Conservation (phyloP, 352 stramenopile genomes). For the Aphanomyces invadans region DNA sequence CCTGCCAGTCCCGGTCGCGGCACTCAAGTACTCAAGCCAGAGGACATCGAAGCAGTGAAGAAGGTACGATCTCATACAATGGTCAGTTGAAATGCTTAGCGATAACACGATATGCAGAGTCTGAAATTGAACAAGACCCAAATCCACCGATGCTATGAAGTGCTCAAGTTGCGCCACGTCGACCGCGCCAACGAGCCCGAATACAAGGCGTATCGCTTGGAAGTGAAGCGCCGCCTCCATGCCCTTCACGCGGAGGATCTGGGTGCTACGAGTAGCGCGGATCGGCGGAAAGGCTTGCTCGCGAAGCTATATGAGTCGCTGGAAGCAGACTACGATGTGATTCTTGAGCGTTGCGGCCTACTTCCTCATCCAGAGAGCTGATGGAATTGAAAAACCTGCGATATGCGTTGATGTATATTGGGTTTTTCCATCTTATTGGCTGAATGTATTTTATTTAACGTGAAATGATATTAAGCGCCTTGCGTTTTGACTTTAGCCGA, state of each 20-base stretch:
- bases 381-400: no score
- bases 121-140: constrained; percentile 76
- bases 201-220: constrained; percentile 59
- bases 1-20: constrained; percentile 26
- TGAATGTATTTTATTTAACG: no score
- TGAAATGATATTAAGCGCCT: no score
- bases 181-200: constrained; percentile 40
- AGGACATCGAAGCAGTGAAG: constrained; percentile 57
- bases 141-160: constrained; percentile 73
- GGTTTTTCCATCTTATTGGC: no score
- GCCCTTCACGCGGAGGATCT: constrained; percentile 59
- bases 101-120: constrained; percentile 27
- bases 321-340: constrained; percentile 11
- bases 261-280: constrained; percentile 54
- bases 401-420: no score
- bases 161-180: constrained; percentile 55
- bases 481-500: no score
- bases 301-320: constrained; percentile 17
- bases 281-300: constrained; percentile 72
- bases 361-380: neutral
- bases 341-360: constrained; percentile 3
- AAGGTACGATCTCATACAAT: constrained; percentile 27
- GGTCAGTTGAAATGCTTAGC: neutral
- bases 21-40: constrained; percentile 35
- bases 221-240: constrained; percentile 79